A percentile compares a stretch with the other conserved stretches of the same genome.
Conservation (phyloP, 805 yeast genomes). For the Candida oleophila region DNA sequence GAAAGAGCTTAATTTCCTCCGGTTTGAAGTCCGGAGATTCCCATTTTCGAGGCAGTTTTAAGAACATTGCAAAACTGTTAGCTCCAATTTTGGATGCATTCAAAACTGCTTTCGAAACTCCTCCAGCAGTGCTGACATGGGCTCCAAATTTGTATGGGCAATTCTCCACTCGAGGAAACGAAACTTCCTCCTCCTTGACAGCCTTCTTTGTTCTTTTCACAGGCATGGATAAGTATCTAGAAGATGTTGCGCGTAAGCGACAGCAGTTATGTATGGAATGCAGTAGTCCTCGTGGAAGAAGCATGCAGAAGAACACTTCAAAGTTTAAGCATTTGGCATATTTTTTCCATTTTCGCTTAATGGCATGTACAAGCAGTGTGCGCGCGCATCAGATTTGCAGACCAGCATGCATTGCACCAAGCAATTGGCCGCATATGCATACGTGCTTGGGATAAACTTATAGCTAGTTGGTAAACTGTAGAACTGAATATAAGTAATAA, state of each 20-base stretch:
- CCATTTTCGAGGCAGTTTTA: slow-evolving; percentile 92
- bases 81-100: slow-evolving; percentile 54
- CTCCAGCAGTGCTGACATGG: slow-evolving; percentile 84
- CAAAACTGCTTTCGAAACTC: slow-evolving; percentile 66
- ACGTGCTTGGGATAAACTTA: too few species aligned
- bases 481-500: too few species aligned
- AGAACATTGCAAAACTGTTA: slow-evolving; percentile 85
- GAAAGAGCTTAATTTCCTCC: slow-evolving; percentile 68
- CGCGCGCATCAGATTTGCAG: too few species aligned
- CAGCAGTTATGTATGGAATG: too few species aligned
- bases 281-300: too few species aligned
- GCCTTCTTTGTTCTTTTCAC: background rate
- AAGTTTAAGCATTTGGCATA: background rate
- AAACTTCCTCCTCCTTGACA: slow-evolving; percentile 8
- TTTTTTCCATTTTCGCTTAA: background rate
- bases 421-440: too few species aligned
- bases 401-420: too few species aligned
- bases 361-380: background rate
- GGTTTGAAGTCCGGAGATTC: slow-evolving; percentile 71
- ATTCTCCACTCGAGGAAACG: slow-evolving; percentile 7
- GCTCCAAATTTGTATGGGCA: slow-evolving; percentile 74
- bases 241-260: too few species aligned
- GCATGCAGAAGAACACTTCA: background rate
- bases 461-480: too few species aligned
- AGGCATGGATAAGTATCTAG: background rate